Base-by-base conservation (phyloP, 2,329 filamentous ascomycete species). In the Arthrobotrys iridis region DNA sequence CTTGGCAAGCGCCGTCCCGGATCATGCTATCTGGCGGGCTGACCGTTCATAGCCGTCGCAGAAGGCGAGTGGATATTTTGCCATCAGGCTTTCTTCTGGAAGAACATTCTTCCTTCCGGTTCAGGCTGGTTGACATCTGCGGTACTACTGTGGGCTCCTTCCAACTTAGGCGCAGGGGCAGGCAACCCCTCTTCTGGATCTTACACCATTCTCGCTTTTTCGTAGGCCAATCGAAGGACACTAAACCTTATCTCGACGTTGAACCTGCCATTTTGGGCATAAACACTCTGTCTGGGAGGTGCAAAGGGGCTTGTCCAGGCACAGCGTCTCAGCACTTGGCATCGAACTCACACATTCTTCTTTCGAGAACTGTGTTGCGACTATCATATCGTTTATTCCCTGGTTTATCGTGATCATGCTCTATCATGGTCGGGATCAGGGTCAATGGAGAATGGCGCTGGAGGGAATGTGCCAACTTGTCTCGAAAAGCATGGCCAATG, bases 111-210 rank as follows among this genome's bases (percentile, higher is more conserved):
- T 75, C 71, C 63, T 75, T 35, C 71, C 63, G 6, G 4, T 75
- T 75, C 46, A 63, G 71, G 71, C 37, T 75, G 71, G 63, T 75
- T 75, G 71, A 75, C 71, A 75, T 65, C 28, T 68, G 63, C 63
- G 33, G 41, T 73, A 57, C 57, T 8, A 67, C 62, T 26, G 48
- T 50, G 33, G 37, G 37, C 46, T 68, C 71, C 71, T 75, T 68
- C 71, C 71, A 43, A 50, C 57, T 57, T 67, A 10, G 46, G 71
- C 33, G 22, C 35, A 13, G 18, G 45, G 40, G 45, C 62, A 66
- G 62, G 52, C 50, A 45, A 62, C 52, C 50, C 43, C 15, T 35
- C 24, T 26, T 46, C 55, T 24, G 30, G 30, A 70, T 52, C 46
- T 60, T 46, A 28, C 59, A 59, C 41, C 40, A 58, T 57, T 35